These are phyloP conservation scores for Zalerion maritima DNA, from an alignment of 495 filamentous ascomycete genomes.

Conservation along the genomic window DNA sequence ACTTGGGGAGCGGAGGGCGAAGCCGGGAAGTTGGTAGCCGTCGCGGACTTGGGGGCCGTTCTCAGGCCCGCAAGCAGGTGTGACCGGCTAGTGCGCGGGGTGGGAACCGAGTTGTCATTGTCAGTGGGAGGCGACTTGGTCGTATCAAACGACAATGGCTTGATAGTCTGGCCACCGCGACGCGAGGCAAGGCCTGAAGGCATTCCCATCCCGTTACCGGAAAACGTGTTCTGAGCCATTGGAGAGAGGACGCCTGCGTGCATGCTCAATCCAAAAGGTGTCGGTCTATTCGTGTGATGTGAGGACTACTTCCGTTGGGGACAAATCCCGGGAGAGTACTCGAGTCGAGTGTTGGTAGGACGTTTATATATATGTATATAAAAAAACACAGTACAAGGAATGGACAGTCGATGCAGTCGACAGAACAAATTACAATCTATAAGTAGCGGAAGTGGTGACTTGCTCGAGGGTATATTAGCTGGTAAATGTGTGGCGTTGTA, in stretches of 20 bases:
- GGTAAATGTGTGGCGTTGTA: too few species aligned
- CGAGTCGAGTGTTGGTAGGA: too few species aligned
- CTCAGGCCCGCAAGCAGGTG: conserved; percentile 87
- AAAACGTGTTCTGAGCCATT: conserved; percentile 83
- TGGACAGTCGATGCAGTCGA: too few species aligned
- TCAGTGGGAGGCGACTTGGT: conserved; percentile 31
- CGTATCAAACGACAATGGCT: conserved; percentile 65
- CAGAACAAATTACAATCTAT: too few species aligned
- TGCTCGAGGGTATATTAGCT: too few species aligned
- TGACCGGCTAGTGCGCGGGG: conserved; percentile 85
- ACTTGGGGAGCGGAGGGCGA: conserved; percentile 39
- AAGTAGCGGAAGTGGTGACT: too few species aligned
- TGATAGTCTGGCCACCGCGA: conserved; percentile 68
- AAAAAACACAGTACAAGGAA: too few species aligned
- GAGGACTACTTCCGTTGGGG: too few species aligned
- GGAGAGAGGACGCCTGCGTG: conserved; percentile 99
- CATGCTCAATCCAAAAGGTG: conserved; percentile 50
- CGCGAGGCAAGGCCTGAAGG: conserved; percentile 65
- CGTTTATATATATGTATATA: too few species aligned
- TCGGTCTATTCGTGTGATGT: too few species aligned
- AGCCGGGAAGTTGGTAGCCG: conserved; percentile 41
- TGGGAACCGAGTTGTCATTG: conserved; percentile 44
- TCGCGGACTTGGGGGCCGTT: conserved; percentile 80
- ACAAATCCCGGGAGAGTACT: too few species aligned
- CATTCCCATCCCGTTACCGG: conserved; percentile 55